Base-by-base conservation (phyloP, 1,284 basidiomycete species). In the Cryptococcus jaspeensis region DNA sequence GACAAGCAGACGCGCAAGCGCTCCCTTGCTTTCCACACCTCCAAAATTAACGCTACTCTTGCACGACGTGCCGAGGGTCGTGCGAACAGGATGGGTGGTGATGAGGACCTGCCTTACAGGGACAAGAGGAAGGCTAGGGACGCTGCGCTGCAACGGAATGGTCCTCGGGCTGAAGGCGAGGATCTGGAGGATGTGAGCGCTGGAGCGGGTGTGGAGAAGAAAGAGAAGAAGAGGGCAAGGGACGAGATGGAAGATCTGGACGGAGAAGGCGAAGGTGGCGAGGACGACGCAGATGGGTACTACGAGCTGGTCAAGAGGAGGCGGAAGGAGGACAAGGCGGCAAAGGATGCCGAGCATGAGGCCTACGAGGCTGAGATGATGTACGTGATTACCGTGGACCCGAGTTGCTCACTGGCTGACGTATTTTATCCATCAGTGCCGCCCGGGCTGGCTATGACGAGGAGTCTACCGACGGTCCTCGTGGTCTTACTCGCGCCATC, bases 21-120 rank as follows among this genome's bases (percentile, higher is more conserved):
- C 60, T 84, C 88, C 9, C 82, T 97, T 22, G 86, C 88, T 35
- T 97, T 97, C 85, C 89, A 97, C 76, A 92, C 92, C 1, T 84
- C 89, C 55, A 88, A 88, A 72, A 93, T 97, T 67, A 90, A 90
- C 68, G 85, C 84, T 55, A 83, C 89, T 5, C 84, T 85, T 57
- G 84, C 86, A 16, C 82, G 88, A 56, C 82, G 91, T 49, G 83
- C 85, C 54, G 86, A 85, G 41, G 89, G 89, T 12, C 64, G 77
- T 66, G 62, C 73, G 57, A 67, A 82, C 84, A 60, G 72, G 79
- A 78, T 72, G 81, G 83, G 66, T 79, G 85, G 73, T 51, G 93
- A 97, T 73, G 92, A 95, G 68, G 94, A 97, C 72, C 52, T 79
- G 18, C 78, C 78, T 7, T 76, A 77, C 57, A 66, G 74, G 38